Base-by-base conservation (phyloP, 2,329 filamentous ascomycete species). In the Trichophyton benhamiae region DNA sequence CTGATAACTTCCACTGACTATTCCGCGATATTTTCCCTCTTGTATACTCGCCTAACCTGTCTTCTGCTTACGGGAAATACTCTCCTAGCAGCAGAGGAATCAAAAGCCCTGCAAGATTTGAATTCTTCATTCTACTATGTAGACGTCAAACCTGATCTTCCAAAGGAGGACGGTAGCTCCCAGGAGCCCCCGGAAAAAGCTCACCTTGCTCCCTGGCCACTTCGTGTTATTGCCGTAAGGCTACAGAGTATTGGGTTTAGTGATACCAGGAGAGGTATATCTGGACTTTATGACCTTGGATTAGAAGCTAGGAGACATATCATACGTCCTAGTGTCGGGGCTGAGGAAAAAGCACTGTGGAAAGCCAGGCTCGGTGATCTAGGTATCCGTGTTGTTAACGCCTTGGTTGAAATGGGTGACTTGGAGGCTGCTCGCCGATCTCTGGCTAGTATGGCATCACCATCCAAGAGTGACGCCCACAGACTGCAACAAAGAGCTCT, bases 231-330 rank as follows among this genome's bases (percentile, higher is more conserved):
- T 15, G 86, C 87, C 5, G 87, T 96, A 7, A 83, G 91, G 1
- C 80, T 97, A 20, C 89, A 95, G 67, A 89, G 89, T 0, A 82
- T 96, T 53, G 90, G 89, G 0, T 95, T 94, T 65, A 87, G 87
- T 3, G 94, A 99, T 73, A 83, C 86, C 58, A 82, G 92, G 3
- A 82, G 91, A 64, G 88, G 89, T 2, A 86, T 99, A 62, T 92
- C 94, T 80, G 88, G 88, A 52, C 89, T 95, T 71, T 95, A 96
- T 71, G 91, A 96, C 65, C 80, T 97, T 1, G 91, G 87, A 0
- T 76, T 88, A 7, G 90, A 95, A 72, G 89, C 89, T 1, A 80
- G 91, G 17, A 76, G 78, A 1, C 80, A 82, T 61, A 77, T 89
- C 3, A 74, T 77, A 17, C 78, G 75, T 36, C 79, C 83, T 0